A percentile compares a stretch with the other conserved stretches of the same genome.
phyloP scores from a whole-genome alignment of 306 rosid genomes.

The Fragaria vesca region DNA sequence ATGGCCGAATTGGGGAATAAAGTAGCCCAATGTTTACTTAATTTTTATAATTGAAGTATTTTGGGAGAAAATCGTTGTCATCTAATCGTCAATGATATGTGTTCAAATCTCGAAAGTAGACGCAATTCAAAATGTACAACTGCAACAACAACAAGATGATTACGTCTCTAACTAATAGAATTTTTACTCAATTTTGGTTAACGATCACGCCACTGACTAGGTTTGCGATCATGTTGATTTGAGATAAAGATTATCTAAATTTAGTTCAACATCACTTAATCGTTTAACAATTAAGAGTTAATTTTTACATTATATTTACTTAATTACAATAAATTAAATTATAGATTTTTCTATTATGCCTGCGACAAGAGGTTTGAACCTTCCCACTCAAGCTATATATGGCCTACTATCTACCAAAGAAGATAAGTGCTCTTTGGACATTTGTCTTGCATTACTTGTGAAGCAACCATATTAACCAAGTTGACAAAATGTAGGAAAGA shows the following conservation, averaged over 20 bases:
- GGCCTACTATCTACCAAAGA: not conserved
- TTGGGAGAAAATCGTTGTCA: not conserved
- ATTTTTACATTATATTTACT: not conserved
- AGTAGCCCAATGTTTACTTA: not conserved
- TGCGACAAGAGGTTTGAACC: not conserved
- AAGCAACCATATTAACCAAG: not conserved
- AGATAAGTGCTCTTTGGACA: not conserved
- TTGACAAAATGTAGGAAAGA: not conserved
- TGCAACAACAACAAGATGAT: not conserved
- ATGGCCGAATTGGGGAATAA: not conserved
- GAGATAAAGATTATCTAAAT: too few species aligned
- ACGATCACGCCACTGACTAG: not conserved
- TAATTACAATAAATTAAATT: too few species aligned
- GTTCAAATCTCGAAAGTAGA: rapidly evolving
- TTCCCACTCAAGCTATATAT: not conserved
- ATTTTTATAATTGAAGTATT: not conserved
- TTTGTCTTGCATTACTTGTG: not conserved
- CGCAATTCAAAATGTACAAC: not conserved
- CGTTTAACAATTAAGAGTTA: not conserved
- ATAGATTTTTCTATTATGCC: too few species aligned
- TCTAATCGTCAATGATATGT: not conserved
- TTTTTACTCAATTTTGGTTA: not conserved
- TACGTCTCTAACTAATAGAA: not conserved
- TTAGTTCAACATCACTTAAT: too few species aligned
- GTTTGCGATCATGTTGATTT: not conserved